Conservation (phyloP, 2,329 filamentous ascomycete genomes). For the Colletotrichum somersetense region DNA sequence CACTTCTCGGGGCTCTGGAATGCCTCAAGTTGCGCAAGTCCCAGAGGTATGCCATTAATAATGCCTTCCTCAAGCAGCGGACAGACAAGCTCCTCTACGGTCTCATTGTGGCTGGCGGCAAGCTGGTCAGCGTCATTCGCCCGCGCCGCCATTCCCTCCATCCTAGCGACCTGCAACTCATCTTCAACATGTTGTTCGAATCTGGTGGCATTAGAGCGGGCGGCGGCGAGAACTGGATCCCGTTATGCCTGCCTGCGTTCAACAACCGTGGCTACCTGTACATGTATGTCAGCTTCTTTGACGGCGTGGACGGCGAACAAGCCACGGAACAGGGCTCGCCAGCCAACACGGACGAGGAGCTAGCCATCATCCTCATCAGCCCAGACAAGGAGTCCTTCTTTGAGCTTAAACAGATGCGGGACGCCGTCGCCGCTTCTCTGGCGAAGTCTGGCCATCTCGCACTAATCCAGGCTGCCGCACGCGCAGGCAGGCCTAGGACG, state of each 20-base stretch:
- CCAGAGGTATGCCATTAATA: conserved; percentile 88
- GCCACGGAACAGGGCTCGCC: conserved; percentile 55
- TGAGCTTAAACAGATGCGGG: conserved; percentile 80
- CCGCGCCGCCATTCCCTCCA: conserved; percentile 96
- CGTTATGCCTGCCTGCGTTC: conserved; percentile 94
- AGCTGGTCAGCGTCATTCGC: conserved; percentile 92
- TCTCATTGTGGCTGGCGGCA: conserved; percentile 90
- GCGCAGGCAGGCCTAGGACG: conserved; percentile 76
- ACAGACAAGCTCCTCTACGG: conserved; percentile 89
- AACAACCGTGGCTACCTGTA: conserved; percentile 97
- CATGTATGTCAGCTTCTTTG: conserved; percentile 98
- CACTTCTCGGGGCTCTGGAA: conserved; percentile 89
- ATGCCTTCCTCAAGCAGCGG: conserved; percentile 82
- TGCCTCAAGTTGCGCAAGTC: conserved; percentile 93
- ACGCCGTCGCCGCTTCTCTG: conserved; percentile 75
- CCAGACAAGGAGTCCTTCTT: conserved; percentile 95
- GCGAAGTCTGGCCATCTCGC: conserved; percentile 80
- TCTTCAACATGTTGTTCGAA: conserved; percentile 99
- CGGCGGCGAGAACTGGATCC: conserved; percentile 96
- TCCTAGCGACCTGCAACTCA: conserved; percentile 92
- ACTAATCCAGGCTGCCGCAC: conserved; percentile 79
- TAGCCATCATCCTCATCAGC: conserved; percentile 94
- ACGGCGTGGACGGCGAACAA: conserved; percentile 64
- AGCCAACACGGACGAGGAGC: conserved; percentile 79
- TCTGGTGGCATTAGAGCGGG: conserved; percentile 91